Conservation (phyloP, 2,329 filamentous ascomycete genomes). For the Hypomyces rosellus region DNA sequence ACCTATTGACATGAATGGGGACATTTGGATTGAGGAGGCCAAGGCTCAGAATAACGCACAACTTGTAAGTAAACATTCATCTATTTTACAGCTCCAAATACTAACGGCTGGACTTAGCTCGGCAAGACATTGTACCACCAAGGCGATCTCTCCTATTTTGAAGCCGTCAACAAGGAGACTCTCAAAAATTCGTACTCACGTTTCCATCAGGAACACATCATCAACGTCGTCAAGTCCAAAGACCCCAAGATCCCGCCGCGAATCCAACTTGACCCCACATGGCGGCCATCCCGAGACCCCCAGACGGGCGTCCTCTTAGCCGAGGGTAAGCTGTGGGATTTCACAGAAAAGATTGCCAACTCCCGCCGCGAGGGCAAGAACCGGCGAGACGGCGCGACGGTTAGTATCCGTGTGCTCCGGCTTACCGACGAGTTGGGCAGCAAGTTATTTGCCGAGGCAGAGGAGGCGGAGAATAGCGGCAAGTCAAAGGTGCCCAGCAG, state of each 20-base stretch:
- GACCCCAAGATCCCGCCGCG: conserved; percentile 55
- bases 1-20: conserved; percentile 51
- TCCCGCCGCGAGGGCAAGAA: conserved; percentile 91
- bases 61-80: conserved; percentile 46
- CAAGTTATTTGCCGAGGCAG: conserved; percentile 58
- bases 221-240: conserved; percentile 65
- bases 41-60: conserved; percentile 79
- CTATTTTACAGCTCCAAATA: background rate
- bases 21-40: conserved; percentile 70
- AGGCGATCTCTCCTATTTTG: conserved; percentile 93
- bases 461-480: conserved; percentile 29
- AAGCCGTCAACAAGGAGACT: conserved; percentile 97
- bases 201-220: conserved; percentile 86
- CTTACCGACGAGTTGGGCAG: conserved; percentile 69
- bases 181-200: conserved; percentile 86
- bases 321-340: conserved; percentile 79
- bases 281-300: conserved; percentile 63
- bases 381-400: conserved; percentile 83
- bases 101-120: conserved; percentile 44
- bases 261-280: conserved; percentile 65
- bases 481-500: conserved; percentile 34
- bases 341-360: conserved; percentile 79
- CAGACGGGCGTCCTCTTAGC: conserved; percentile 56
- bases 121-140: conserved; percentile 98
- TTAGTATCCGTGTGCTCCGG: conserved; percentile 71